These are phyloP conservation scores for Allium cepa DNA, from an alignment of 106 monocot genomes.

Conservation along the genomic window DNA sequence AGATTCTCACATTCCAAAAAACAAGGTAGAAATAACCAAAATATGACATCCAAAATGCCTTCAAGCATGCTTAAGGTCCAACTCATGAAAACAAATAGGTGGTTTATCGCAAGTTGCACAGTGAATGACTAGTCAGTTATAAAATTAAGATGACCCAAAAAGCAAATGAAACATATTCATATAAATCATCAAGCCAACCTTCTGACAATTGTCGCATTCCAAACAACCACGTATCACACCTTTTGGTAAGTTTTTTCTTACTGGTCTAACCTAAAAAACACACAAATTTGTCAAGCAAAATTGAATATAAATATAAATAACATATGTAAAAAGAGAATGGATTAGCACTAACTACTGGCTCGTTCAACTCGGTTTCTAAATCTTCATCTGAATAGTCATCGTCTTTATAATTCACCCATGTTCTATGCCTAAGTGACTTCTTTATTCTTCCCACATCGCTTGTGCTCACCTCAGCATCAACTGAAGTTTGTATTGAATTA, in stretches of 20 bases:
- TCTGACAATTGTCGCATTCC: conserved; percentile 64
- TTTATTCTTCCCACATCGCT: conserved; percentile 25
- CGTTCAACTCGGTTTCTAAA: conserved; percentile 29
- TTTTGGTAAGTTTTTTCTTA: conserved; percentile 31
- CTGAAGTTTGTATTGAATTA: conserved; percentile 8
- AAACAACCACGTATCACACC: conserved; percentile 70
- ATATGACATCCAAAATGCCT: not conserved
- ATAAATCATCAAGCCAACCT: conserved; percentile 30
- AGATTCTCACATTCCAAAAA: no score
- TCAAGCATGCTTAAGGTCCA: no score
- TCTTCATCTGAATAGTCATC: conserved; percentile 46
- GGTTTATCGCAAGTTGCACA: not conserved
- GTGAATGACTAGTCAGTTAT: not conserved
- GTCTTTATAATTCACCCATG: conserved; percentile 58
- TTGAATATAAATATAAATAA: not conserved
- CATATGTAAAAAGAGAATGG: not conserved
- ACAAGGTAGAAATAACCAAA: not conserved
- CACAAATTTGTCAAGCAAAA: not conserved
- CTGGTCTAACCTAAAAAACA: conserved; percentile 19
- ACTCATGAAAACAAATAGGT: no score
- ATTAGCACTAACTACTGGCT: conserved; percentile 25
- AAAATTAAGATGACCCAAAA: not conserved
- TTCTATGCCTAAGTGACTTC: conserved; percentile 48
- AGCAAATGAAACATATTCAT: not conserved
- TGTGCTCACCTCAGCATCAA: conserved; percentile 12